A percentile compares a stretch with the other conserved stretches of the same genome.
Conservation (phyloP, 768 basidiomycete species). For the Lentinus brumalis region DNA sequence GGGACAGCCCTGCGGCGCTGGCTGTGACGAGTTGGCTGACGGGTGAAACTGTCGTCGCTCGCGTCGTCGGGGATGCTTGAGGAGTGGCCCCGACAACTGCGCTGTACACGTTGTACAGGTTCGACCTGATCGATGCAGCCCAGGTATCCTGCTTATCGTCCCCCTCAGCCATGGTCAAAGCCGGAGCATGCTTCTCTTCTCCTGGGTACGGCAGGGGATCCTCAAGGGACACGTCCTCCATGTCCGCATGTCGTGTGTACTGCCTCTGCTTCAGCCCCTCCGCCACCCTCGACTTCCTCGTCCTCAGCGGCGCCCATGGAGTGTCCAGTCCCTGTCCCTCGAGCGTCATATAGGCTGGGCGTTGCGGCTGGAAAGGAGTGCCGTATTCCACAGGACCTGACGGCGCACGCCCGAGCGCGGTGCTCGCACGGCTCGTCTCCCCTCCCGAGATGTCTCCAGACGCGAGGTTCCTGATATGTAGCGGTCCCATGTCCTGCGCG, state of each 20-base stretch:
- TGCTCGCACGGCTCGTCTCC: slow-evolving; percentile 27
- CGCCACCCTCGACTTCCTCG: not conserved
- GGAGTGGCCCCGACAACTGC: slow-evolving; percentile 41
- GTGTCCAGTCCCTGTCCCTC: slow-evolving; percentile 34
- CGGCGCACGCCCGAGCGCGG: slow-evolving; percentile 22
- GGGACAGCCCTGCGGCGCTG: not conserved
- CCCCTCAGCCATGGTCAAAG: not conserved
- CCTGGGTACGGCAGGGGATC: slow-evolving; percentile 34
- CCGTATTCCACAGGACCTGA: slow-evolving; percentile 20
- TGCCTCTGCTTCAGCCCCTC: not conserved
- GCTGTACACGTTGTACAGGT: slow-evolving; percentile 51
- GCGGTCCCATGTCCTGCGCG: slow-evolving; percentile 40
- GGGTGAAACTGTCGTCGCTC: slow-evolving; percentile 12
- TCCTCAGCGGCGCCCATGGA: slow-evolving; percentile 31
- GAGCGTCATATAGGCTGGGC: slow-evolving; percentile 37
- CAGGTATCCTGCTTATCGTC: slow-evolving; percentile 34
- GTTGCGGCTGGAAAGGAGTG: slow-evolving; percentile 19
- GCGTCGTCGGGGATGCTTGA: not conserved
- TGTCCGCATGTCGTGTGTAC: not conserved
- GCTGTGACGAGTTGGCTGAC: slow-evolving; percentile 4
- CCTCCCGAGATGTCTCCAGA: slow-evolving; percentile 45
- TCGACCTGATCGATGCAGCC: slow-evolving; percentile 45
- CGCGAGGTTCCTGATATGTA: slow-evolving; percentile 50
- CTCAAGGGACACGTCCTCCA: not conserved
- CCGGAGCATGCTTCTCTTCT: slow-evolving; percentile 13